Evolutionary conservation across 345 rosid species (phyloP), one percentile per base, ranked within the genome.

Genomic region (Dimocarpus longan): DNA sequence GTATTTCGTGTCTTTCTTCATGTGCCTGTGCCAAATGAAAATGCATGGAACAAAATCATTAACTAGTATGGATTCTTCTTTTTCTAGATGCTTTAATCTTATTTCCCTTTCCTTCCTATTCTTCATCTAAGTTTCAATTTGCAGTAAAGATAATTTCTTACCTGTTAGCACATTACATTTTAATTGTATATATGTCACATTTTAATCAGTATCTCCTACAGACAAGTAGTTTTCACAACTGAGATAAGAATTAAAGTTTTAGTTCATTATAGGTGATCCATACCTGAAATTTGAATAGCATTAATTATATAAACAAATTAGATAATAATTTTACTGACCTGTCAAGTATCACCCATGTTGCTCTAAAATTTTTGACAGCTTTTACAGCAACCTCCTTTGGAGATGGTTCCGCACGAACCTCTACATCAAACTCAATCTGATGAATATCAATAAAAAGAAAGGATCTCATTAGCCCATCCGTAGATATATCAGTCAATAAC

Each of bases 331-430:
- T 56, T 70, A 78, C 84, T 24, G n/a, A 87, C 93, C 90, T 90
- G 80, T 88, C 93, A 71, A 90, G 90, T 44, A 90, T 73, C 43
- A 88, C 77, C 89, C 86, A 90, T 43, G 91, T 90, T 28, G 91
- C 90, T 74, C 75, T 69, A 32, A 88, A 73, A 43, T 8, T 85
- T 82, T 42, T 82, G 54, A 84, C 86, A 79, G 87, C 83, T 70
- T 66, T 62, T 37, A 83, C 32, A 16, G 89, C 89, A 67, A 86
- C 76, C 48, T 19, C 68, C 75, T 82, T 88, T 21, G 80, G 77
- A 12, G 78, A 77, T 26, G 85, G 37, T 64, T 86, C 91, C 13
- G 86, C 83, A 8, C 22, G 83, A 6, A 90, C 87, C 62, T 88
- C 87, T 62, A 87, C 26, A 5, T 24, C 73, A 82, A 88, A 85